A percentile compares a stretch with the other conserved stretches of the same genome.
Conservation (phyloP, 1,139 yeast species). For the Geotrichum australiense region DNA sequence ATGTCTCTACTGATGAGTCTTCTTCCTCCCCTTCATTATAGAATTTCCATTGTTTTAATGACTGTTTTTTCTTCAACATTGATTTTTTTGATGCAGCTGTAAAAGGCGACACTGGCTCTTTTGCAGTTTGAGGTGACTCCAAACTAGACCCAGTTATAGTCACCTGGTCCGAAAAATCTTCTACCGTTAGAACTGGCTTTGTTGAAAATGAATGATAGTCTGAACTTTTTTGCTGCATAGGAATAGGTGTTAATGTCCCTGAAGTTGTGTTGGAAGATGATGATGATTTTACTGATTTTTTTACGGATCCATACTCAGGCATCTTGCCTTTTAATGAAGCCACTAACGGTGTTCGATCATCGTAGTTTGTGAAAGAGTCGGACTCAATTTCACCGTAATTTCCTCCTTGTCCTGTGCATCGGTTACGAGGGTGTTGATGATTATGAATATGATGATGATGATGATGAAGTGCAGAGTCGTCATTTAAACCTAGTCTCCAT, state of each 20-base stretch:
- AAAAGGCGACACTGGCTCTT: conserved; percentile 17
- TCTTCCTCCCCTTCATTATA: conserved; percentile 1
- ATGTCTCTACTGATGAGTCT: conserved; percentile 2
- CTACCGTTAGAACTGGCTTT: conserved; percentile 2
- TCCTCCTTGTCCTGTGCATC: no score
- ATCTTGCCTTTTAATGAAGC: not conserved
- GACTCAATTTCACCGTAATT: conserved; percentile 9
- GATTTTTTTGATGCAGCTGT: conserved; percentile 15
- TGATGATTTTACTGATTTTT: no score
- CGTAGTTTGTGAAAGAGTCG: conserved; percentile 3
- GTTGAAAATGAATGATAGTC: conserved; percentile 13
- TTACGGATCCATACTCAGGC: not conserved
- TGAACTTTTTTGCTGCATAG: conserved; percentile 7
- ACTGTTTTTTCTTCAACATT: not conserved
- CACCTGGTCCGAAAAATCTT: conserved; percentile 3
- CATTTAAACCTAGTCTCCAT: conserved; percentile 31
- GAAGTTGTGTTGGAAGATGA: no score
- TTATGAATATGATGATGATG: conserved; percentile 8
- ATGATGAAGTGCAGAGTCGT: conserved; percentile 16
- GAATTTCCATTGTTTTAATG: conserved; percentile 4
- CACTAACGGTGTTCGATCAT: not conserved
- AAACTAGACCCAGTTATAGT: conserved; percentile 5
- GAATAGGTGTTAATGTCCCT: not conserved
- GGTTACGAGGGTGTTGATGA: conserved; percentile 1
- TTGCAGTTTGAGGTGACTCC: not conserved